Evolutionary conservation across 2,329 filamentous ascomycete species (phyloP), one percentile per base, ranked within the genome.

Genomic region (Sporothrix humicola): DNA sequence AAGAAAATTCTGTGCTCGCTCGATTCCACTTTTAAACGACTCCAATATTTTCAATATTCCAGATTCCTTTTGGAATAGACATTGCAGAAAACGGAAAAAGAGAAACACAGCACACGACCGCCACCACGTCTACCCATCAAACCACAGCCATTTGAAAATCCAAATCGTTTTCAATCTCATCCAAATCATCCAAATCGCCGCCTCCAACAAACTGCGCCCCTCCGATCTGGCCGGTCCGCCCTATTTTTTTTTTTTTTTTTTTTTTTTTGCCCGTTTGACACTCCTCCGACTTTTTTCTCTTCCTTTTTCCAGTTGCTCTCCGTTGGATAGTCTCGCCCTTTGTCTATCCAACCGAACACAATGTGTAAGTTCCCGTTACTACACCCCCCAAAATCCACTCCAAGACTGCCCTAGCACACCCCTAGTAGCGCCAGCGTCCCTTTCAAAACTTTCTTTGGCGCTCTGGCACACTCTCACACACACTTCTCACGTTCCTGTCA

Each of bases 191-290:
- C 31, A 37, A 37, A 37, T 37, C 42, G 10, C 15, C 61, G 61
- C 42, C 52, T 20, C 26, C 31, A 37, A 7, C 31, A 37, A 13
- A 6, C 68, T 56, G 31, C 68, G 68, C 68, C 31, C 44, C n/a
- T 48, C 52, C 68, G 68, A 70, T 59, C 52, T 46, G n/a, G 31
- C 50, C 68, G 68, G n/a, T n/a, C 68, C 68, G 52, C 52, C 50
- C 50, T 56, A 15, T 37, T 26, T 20, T n/a, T 56, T 20, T 56
- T 56, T n/a, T 56, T 37, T 26, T 20, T n/a, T 56, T 20, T 56
- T 56, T n/a, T 56, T 17, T 23, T 42, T 23, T 15, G 61, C 61
- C 42, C 42, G n/a, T 23, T 58, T 48, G 48, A n/a, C 50, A 59
- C n/a, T 66, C 15, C 31, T 48, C 10, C 12, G 17, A n/a, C 20